Conservation (phyloP, 768 basidiomycete genomes). For the Boletellus sp. region DNA sequence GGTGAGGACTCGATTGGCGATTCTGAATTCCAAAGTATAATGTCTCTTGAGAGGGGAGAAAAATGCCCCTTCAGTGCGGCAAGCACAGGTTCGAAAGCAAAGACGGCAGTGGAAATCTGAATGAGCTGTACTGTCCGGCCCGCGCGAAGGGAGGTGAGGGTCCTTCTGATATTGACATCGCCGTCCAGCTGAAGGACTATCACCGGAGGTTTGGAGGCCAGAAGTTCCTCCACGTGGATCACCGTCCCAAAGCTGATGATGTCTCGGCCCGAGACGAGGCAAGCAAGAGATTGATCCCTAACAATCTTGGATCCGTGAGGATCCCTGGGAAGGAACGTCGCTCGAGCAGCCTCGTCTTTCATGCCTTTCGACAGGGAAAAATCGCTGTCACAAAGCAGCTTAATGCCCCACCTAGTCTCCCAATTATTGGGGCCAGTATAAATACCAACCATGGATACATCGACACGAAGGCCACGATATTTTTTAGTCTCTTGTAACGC, state of each 20-base stretch:
- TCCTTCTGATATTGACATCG: slow-evolving; percentile 32
- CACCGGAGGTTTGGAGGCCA: slow-evolving; percentile 44
- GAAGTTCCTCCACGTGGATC: slow-evolving; percentile 49
- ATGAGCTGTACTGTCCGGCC: slow-evolving; percentile 40
- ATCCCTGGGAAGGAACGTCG: slow-evolving; percentile 33
- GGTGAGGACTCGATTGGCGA: neutral
- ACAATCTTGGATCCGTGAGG: slow-evolving; percentile 34
- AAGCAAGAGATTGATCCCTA: slow-evolving; percentile 53
- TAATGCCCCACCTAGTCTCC: slow-evolving; percentile 41
- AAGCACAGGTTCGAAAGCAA: slow-evolving; percentile 60
- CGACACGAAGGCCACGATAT: slow-evolving; percentile 19
- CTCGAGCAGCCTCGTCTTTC: slow-evolving; percentile 29
- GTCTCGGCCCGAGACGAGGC: slow-evolving; percentile 45
- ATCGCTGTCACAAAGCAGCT: slow-evolving; percentile 34
- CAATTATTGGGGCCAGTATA: slow-evolving; percentile 25
- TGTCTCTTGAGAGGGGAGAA: slow-evolving; percentile 47
- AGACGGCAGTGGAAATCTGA: slow-evolving; percentile 55
- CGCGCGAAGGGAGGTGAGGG: slow-evolving; percentile 37
- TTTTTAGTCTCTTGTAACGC: slow-evolving; percentile 34
- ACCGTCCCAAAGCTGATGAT: slow-evolving; percentile 54
- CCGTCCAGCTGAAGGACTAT: slow-evolving; percentile 55
- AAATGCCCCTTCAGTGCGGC: slow-evolving; percentile 39
- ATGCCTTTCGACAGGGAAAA: slow-evolving; percentile 32
- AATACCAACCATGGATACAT: slow-evolving; percentile 36
- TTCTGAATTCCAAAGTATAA: slow-evolving; percentile 49